Base-by-base conservation (phyloP, 306 rosid species). In the Cicer yamashitae region DNA sequence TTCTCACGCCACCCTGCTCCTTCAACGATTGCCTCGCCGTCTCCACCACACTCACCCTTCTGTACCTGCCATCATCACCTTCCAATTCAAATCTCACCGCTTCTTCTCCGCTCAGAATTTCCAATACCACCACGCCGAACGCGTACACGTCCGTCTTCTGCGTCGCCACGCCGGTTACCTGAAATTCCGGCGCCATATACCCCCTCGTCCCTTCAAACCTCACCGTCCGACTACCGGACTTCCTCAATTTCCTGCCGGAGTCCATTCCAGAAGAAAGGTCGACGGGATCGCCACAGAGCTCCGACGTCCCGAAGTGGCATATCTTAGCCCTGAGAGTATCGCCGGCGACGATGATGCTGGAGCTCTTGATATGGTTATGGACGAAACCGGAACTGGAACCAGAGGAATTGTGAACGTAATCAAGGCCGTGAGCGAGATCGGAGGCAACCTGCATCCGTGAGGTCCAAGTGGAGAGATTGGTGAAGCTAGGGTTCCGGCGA, bases 141-240 rank as follows among this genome's bases (percentile, higher is more conserved):
- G 99, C 99, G 59, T 89, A 94, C 40, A 89, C 93, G n/a, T 94
- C 99, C 20, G 86, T 77, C 69, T 87, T 89, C 85, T 87, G 90
- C 56, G 94, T 89, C 74, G 88, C 88, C 1, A 77, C 64, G n/a
- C 97, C 99, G 8, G 78, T 81, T 0, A 46, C 0, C 66, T 67
- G 90, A 61, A 90, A 83, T 77, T 94, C 99, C 81, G 99, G 96
- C 74, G 99, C 87, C 91, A 94, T 91, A 74, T 92, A 92, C 3
- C 97, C 99, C 30, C 96, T 80, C 53, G 92, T 90, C 50, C 99
- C 99, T 61, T 91, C 91, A n/a, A 94, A 10, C 56, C 82, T 94
- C 78, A 75, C 58, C 63, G 77, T 83, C 40, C 81, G 68, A 22
- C 84, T 79, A 20, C 86, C 81, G 9, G 89, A 82, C 7, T 79